These are phyloP conservation scores for Colletotrichum echinochloae DNA, from an alignment of 2,329 filamentous ascomycete species.

Conservation along the genomic window DNA sequence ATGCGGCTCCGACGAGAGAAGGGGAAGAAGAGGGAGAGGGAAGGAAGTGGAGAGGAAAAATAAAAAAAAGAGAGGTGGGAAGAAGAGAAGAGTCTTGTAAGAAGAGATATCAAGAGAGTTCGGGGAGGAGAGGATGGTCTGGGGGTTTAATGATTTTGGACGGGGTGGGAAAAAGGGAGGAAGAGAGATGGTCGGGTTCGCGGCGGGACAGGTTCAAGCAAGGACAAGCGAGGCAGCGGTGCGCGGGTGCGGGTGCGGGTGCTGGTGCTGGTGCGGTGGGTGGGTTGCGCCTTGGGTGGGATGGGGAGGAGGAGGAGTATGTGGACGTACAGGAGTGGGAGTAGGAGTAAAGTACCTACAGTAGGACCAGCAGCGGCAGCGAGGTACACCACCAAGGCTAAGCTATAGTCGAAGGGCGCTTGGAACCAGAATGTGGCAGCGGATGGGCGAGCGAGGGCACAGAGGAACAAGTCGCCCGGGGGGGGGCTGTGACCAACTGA, in stretches of 20 bases:
- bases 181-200: conserved; percentile 35
- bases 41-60: conserved; percentile 45
- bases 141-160: conserved; percentile 56
- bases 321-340: conserved; percentile 8
- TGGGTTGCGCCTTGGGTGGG: conserved; percentile 17
- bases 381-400: conserved; percentile 25
- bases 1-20: conserved; percentile 45
- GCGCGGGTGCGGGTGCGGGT: conserved; percentile 8
- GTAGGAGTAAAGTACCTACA: too few relatives aligned
- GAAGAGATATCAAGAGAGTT: conserved; percentile 52
- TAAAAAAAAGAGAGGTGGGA: conserved; percentile 49
- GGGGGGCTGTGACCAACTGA: conserved; percentile 6
- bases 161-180: conserved; percentile 45
- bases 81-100: conserved; percentile 56
- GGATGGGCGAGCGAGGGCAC: conserved; percentile 36
- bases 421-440: conserved; percentile 36
- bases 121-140: conserved; percentile 53
- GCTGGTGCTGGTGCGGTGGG: conserved; percentile 11
- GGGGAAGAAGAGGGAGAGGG: conserved; percentile 46
- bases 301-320: conserved; percentile 20
- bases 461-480: conserved; percentile 10
- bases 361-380: conserved; percentile 24
- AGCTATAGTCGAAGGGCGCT: conserved; percentile 36
- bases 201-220: conserved; percentile 7
- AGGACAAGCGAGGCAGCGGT: conserved; percentile 17